A percentile compares a stretch with the other conserved stretches of the same genome.
Conservation (phyloP, 1,139 yeast genomes). For the Kazachstania sp. region DNA sequence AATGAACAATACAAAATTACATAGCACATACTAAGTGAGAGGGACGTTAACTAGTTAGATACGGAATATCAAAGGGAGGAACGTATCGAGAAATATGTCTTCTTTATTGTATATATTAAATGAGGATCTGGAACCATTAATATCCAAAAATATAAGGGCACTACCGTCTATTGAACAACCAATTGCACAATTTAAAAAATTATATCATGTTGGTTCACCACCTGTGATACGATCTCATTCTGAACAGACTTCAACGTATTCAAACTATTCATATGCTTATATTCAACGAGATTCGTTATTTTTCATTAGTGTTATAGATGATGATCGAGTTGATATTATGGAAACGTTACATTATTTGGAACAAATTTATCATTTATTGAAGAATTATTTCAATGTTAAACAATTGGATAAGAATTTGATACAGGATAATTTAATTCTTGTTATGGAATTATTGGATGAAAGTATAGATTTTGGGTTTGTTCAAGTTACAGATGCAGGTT, state of each 20-base stretch:
- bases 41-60: too few species aligned
- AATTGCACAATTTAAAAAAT: slow-evolving; percentile 11
- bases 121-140: slow-evolving; percentile 48
- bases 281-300: slow-evolving; percentile 50
- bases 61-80: too few species aligned
- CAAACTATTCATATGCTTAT: slow-evolving; percentile 31
- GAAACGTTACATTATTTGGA: slow-evolving; percentile 50
- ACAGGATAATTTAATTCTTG: slow-evolving; percentile 55
- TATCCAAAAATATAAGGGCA: slow-evolving; percentile 47
- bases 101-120: slow-evolving; percentile 48
- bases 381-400: slow-evolving; percentile 43
- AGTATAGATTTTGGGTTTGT: slow-evolving; percentile 66
- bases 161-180: slow-evolving; percentile 13
- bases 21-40: too few species aligned
- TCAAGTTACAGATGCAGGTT: slow-evolving; percentile 65
- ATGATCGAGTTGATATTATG: slow-evolving; percentile 49
- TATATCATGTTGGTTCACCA: slow-evolving; percentile 13
- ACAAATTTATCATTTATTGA: slow-evolving; percentile 48
- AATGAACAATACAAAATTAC: too few species aligned
- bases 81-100: slow-evolving; percentile 14
- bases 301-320: slow-evolving; percentile 36
- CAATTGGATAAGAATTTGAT: slow-evolving; percentile 49
- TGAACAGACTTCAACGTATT: neutral
- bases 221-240: slow-evolving; percentile 30
- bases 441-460: slow-evolving; percentile 69